phyloP scores from a whole-genome alignment of 345 rosid species.

The Brassica juncea region DNA sequence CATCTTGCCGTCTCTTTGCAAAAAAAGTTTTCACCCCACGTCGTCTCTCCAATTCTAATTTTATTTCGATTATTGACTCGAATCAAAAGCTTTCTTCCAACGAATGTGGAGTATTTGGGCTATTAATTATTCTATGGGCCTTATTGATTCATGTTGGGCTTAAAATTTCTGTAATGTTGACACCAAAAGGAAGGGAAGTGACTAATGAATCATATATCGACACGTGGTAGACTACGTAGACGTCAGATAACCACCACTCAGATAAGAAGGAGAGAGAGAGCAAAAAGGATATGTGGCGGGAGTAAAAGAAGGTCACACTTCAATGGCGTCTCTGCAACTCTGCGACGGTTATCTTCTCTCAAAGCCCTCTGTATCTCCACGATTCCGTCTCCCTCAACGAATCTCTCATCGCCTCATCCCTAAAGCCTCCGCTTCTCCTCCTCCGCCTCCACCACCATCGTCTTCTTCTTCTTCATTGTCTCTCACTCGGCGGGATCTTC shows the following conservation, averaged over 20 bases:
- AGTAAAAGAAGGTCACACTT: not conserved
- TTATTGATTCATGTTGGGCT: not conserved
- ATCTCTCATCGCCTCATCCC: constrained; percentile 39
- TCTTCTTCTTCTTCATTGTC: constrained; percentile 27
- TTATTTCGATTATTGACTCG: not conserved
- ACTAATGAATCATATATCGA: not conserved
- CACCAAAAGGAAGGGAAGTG: not conserved
- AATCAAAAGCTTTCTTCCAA: not conserved
- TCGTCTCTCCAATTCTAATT: not conserved
- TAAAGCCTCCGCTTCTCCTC: constrained; percentile 44
- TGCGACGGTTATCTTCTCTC: constrained; percentile 41
- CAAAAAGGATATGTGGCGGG: constrained; percentile 24
- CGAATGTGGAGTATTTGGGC: not conserved
- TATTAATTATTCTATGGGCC: not conserved
- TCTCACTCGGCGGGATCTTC: constrained; percentile 50
- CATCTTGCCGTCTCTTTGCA: not conserved
- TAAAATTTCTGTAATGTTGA: not conserved
- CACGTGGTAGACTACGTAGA: constrained; percentile 33
- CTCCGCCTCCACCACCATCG: constrained; percentile 21
- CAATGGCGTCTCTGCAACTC: constrained; percentile 51
- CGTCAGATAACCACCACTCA: constrained; percentile 41
- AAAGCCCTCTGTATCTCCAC: constrained; percentile 42
- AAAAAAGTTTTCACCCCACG: not conserved
- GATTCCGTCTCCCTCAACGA: constrained; percentile 31
- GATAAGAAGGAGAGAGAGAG: constrained; percentile 33